Conservation (phyloP, 2,329 filamentous ascomycete genomes). For the Plenodomus tracheiphilus region DNA sequence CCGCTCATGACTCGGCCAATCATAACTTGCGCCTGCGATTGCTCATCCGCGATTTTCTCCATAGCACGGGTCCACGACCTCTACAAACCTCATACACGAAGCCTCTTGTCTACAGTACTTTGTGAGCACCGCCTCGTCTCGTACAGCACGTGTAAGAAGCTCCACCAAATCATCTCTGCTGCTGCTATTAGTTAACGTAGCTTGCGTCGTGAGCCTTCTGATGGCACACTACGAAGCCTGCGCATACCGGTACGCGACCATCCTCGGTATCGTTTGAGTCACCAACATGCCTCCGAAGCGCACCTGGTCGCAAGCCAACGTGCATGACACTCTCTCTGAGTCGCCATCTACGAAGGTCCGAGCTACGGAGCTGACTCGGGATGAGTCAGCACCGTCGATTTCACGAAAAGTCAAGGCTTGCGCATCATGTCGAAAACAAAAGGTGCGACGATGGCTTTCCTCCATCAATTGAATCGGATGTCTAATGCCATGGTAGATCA, state of each 20-base stretch:
- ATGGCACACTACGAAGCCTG: no score
- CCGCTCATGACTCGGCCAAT: background rate
- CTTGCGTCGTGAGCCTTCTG: no score
- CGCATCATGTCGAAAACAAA: conserved; percentile 58
- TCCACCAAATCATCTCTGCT: no score
- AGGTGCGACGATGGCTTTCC: conserved; percentile 29
- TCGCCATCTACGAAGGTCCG: conserved; percentile 15
- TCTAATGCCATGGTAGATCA: conserved; percentile 40
- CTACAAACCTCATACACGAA: background rate
- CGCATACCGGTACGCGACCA: no score
- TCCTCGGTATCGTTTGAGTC: background rate
- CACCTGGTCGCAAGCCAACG: conserved; percentile 27
- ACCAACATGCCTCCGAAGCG: conserved; percentile 25
- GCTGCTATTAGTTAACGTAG: no score
- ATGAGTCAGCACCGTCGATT: conserved; percentile 23
- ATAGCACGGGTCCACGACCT: background rate
- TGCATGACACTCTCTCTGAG: conserved; percentile 9
- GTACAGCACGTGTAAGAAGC: no score
- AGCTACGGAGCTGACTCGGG: conserved; percentile 9
- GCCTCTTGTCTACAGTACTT: no score
- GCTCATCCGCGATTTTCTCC: background rate
- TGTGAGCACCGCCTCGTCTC: background rate
- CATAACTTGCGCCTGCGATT: background rate
- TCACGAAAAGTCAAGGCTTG: conserved; percentile 50
- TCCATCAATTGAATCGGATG: conserved; percentile 1